phyloP scores from a whole-genome alignment of 208 protist genomes.

The Tritrichomonas foetus region DNA sequence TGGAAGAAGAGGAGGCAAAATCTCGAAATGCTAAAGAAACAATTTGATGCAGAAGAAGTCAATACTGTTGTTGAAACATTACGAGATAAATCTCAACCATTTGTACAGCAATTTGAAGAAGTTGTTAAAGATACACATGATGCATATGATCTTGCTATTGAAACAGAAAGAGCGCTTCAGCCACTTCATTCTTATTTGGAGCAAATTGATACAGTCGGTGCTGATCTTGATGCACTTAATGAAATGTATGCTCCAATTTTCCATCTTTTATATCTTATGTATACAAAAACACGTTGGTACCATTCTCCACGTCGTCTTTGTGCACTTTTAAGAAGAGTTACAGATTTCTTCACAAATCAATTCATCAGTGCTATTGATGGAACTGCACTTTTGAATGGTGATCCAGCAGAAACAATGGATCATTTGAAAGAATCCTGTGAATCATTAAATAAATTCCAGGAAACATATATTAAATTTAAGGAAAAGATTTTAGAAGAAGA shows the following conservation, averaged over 20 bases:
- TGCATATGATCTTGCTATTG: background rate
- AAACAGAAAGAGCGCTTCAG: background rate
- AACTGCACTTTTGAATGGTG: background rate
- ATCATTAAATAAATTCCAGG: background rate
- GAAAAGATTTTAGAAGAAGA: background rate
- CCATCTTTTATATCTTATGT: slow-evolving; percentile 13
- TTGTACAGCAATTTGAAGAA: background rate
- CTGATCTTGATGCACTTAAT: background rate
- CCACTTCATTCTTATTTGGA: background rate
- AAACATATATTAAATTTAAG: background rate
- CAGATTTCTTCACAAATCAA: slow-evolving; percentile 6
- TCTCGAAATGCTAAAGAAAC: slow-evolving; percentile 44
- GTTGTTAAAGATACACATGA: background rate
- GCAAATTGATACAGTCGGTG: background rate
- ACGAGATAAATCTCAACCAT: background rate
- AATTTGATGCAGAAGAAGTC: background rate
- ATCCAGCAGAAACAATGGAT: background rate
- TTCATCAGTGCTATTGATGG: slow-evolving; percentile 34
- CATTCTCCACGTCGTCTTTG: slow-evolving; percentile 11
- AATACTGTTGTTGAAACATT: background rate
- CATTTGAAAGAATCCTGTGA: background rate
- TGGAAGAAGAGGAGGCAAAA: background rate
- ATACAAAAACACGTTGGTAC: background rate
- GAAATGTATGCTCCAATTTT: background rate
- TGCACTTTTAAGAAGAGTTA: background rate